Percentiles rank a stretch among this genome's conserved stretches.
Conservation (phyloP, 2,329 filamentous ascomycete genomes). For the Trichophyton benhamiae region DNA sequence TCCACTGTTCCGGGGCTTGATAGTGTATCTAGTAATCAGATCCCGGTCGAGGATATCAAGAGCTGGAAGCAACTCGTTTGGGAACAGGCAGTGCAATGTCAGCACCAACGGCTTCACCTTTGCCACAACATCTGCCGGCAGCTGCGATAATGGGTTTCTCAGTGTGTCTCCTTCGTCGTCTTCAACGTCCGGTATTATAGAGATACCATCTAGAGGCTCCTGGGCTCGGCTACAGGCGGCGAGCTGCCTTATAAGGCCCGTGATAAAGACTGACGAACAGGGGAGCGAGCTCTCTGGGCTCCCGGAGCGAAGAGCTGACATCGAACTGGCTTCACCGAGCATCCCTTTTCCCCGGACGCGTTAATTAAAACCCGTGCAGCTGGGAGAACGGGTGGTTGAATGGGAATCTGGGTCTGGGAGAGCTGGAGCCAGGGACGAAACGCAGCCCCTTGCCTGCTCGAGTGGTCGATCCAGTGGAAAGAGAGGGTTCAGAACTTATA, state of each 20-base stretch:
- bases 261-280: slow-evolving; percentile 3
- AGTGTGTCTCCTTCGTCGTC: not conserved
- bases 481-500: not conserved
- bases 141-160: slow-evolving; percentile 9
- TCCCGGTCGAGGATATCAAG: slow-evolving; percentile 75
- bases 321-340: not conserved
- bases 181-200: not conserved
- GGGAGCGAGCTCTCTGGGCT: not conserved
- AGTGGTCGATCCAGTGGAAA: not conserved
- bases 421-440: not conserved
- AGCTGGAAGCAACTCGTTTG: slow-evolving; percentile 66
- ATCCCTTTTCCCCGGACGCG: not conserved
- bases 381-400: not conserved
- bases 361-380: not conserved
- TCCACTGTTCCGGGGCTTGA: not conserved
- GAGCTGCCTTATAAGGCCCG: not conserved
- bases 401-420: not conserved
- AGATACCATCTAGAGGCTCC: not conserved
- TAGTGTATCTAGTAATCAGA: slow-evolving; percentile 43
- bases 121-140: slow-evolving; percentile 12
- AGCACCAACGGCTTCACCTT: slow-evolving; percentile 48
- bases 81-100: slow-evolving; percentile 75
- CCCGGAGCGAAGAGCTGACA: not conserved
- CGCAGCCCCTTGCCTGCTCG: not conserved
- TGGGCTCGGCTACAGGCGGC: not conserved